Percentiles rank a stretch among this genome's conserved stretches.
Evolutionary conservation across 129 eudicot species (phyloP).

Genomic region (Sambucus nigra): DNA sequence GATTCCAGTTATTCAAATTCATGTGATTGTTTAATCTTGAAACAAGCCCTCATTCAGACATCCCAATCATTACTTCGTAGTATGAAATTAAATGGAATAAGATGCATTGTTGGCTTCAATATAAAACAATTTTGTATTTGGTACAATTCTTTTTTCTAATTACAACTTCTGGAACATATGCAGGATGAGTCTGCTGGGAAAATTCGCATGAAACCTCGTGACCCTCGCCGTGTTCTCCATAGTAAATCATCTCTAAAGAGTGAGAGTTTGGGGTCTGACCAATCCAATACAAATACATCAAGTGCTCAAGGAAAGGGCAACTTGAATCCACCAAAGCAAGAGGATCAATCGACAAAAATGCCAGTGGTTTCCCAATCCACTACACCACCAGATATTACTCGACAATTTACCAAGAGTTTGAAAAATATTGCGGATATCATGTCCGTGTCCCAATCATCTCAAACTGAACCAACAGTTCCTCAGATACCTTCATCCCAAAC

Average conservation of each 20-base stretch:
- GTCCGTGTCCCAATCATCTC: slow-evolving; percentile 47
- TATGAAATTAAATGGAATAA: not conserved
- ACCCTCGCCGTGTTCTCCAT: slow-evolving; percentile 91
- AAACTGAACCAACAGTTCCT: slow-evolving; percentile 18
- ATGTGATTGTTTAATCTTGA: not conserved
- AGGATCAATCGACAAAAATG: slow-evolving; percentile 31
- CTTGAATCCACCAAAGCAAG: slow-evolving; percentile 26
- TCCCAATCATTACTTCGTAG: not conserved
- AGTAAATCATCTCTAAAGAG: slow-evolving; percentile 27
- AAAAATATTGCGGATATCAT: slow-evolving; percentile 75
- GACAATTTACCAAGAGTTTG: slow-evolving; percentile 65
- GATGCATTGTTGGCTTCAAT: not conserved
- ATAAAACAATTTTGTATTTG: not conserved
- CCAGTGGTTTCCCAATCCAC: slow-evolving; percentile 17
- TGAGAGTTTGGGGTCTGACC: slow-evolving; percentile 28
- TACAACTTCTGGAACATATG: slow-evolving; percentile 18
- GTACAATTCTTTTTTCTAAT: not conserved
- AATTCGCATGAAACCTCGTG: slow-evolving; percentile 94
- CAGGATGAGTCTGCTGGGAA: slow-evolving; percentile 60
- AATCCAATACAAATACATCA: slow-evolving; percentile 20
- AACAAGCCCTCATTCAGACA: not conserved
- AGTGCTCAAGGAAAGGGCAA: slow-evolving; percentile 26
- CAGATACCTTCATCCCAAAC: slow-evolving; percentile 37
- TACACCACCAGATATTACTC: slow-evolving; percentile 59
- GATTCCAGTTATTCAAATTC: too few species aligned